Percentiles rank a stretch among this genome's conserved stretches.
phyloP scores from a whole-genome alignment of 2,329 filamentous ascomycete species.

The Fusarium clavum region DNA sequence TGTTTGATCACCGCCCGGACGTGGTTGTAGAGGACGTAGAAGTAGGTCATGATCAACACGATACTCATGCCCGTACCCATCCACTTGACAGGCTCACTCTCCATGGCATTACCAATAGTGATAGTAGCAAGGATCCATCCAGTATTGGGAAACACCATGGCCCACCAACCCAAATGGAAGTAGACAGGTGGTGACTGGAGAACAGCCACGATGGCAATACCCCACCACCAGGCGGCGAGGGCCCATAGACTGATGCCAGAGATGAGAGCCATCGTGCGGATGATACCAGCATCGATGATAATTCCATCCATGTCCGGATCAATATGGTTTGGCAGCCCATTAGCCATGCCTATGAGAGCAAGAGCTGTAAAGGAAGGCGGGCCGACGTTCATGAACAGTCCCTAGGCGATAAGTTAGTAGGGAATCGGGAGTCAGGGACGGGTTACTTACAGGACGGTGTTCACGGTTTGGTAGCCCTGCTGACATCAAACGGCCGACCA shows the following conservation, averaged over 20 bases:
- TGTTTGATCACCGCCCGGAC: background rate
- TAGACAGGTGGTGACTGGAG: background rate
- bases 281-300: background rate
- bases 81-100: slow-evolving; percentile 6
- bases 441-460: background rate
- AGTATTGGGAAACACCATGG: slow-evolving; percentile 7
- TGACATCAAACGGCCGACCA: slow-evolving; percentile 5
- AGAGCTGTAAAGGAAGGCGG: slow-evolving; percentile 3
- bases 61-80: slow-evolving; percentile 11
- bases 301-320: slow-evolving; percentile 1
- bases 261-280: slow-evolving; percentile 4
- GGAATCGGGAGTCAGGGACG: fast-evolving
- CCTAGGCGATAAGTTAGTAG: background rate
- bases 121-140: slow-evolving; percentile 11
- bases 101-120: background rate
- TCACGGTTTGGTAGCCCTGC: slow-evolving; percentile 2
- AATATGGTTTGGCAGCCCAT: background rate
- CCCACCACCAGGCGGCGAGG: slow-evolving; percentile 10
- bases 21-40: slow-evolving; percentile 5
- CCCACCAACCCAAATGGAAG: slow-evolving; percentile 2
- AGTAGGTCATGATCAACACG: slow-evolving; percentile 5
- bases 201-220: background rate
- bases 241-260: slow-evolving; percentile 3
- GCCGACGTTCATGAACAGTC: slow-evolving; percentile 1
- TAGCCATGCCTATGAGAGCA: slow-evolving; percentile 11